These are phyloP conservation scores for Russula emetica DNA, from an alignment of 768 basidiomycete genomes.

Conservation along the genomic window DNA sequence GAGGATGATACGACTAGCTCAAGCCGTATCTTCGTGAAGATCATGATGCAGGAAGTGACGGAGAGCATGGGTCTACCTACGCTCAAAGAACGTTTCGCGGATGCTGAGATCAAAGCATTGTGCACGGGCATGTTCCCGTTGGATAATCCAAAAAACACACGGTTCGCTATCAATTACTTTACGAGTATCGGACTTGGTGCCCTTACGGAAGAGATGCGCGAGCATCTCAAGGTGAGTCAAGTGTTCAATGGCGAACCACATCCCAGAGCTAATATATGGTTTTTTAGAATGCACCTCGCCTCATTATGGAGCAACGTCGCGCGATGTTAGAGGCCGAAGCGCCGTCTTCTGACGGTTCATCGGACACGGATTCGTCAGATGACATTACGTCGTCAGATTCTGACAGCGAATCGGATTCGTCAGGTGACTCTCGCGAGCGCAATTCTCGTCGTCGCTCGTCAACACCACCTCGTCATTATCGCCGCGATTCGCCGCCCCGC, in stretches of 20 bases:
- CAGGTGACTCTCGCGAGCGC: constrained; percentile 35
- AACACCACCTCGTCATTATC: constrained; percentile 34
- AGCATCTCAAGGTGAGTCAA: constrained; percentile 77
- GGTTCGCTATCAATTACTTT: constrained; percentile 97
- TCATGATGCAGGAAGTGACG: constrained; percentile 92
- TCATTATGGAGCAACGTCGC: constrained; percentile 92
- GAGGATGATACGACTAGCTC: constrained; percentile 97
- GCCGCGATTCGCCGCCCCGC: constrained; percentile 17
- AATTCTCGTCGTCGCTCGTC: constrained; percentile 33
- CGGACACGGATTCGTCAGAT: constrained; percentile 41
- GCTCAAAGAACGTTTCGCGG: constrained; percentile 86
- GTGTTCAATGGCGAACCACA: background rate
- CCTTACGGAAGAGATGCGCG: constrained; percentile 94
- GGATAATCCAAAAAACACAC: constrained; percentile 94
- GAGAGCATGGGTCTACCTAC: constrained; percentile 88
- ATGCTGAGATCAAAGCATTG: constrained; percentile 69
- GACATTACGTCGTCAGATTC: constrained; percentile 40
- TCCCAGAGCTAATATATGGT: constrained; percentile 17
- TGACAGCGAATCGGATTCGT: constrained; percentile 37
- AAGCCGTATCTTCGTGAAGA: constrained; percentile 96
- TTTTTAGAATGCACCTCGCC: constrained; percentile 78
- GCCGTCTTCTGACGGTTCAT: constrained; percentile 41
- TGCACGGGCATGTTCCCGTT: constrained; percentile 90
- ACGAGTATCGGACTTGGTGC: constrained; percentile 89
- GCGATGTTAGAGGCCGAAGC: constrained; percentile 74